A percentile compares a stretch with the other conserved stretches of the same genome.
Conservation (phyloP, 2,329 filamentous ascomycete genomes). For the Talaromyces amestolkiae region DNA sequence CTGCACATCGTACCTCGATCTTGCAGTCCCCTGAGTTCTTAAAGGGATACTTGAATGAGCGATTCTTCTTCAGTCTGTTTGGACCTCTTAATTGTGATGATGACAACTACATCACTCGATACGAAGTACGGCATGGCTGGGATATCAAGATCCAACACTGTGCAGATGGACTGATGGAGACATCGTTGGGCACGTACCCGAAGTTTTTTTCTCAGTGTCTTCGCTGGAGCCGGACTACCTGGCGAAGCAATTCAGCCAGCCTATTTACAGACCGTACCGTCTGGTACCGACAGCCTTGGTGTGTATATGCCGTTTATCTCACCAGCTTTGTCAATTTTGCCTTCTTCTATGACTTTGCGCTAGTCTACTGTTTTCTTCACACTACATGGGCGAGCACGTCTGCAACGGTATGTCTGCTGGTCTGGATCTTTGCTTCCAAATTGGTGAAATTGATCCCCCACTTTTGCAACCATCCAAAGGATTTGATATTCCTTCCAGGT, state of each 20-base stretch:
- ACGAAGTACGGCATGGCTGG: slow-evolving; percentile 51
- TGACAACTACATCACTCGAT: slow-evolving; percentile 60
- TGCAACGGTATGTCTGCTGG: slow-evolving; percentile 22
- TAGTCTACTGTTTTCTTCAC: slow-evolving; percentile 38
- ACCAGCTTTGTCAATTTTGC: slow-evolving; percentile 57
- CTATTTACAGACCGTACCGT: slow-evolving; percentile 42
- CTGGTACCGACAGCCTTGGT: slow-evolving; percentile 51
- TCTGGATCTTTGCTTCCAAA: slow-evolving; percentile 58
- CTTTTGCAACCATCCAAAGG: slow-evolving; percentile 51
- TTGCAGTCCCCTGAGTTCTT: slow-evolving; percentile 47
- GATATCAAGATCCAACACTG: slow-evolving; percentile 56
- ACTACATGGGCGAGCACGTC: slow-evolving; percentile 23
- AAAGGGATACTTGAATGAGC: slow-evolving; percentile 49
- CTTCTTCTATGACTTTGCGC: slow-evolving; percentile 49
- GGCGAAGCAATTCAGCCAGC: slow-evolving; percentile 54
- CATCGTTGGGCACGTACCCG: slow-evolving; percentile 50
- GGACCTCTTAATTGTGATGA: slow-evolving; percentile 56
- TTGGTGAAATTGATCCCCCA: slow-evolving; percentile 57
- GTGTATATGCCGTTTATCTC: slow-evolving; percentile 57
- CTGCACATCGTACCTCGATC: slow-evolving; percentile 52
- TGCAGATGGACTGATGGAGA: slow-evolving; percentile 50
- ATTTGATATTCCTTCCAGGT: slow-evolving; percentile 51
- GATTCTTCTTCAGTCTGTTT: slow-evolving; percentile 47
- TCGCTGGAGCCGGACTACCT: slow-evolving; percentile 60
- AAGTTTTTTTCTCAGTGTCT: slow-evolving; percentile 55